Conservation (phyloP, 1,284 basidiomycete species). For the Malassezia pachydermatis region DNA sequence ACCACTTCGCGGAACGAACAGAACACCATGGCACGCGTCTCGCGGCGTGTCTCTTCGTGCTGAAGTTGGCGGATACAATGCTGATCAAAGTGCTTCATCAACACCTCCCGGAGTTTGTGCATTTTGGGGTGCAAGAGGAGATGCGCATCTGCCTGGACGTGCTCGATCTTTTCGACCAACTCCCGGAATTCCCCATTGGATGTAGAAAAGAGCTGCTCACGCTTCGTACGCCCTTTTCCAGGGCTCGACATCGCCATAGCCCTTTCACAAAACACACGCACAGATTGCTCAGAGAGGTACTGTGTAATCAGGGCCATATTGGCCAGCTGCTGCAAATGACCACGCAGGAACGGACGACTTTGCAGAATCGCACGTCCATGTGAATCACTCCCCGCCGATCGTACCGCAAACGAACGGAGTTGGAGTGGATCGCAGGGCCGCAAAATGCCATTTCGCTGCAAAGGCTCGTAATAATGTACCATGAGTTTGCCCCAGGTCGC, state of each 20-base stretch:
- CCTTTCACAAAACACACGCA: conserved; percentile 37
- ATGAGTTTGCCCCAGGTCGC: conserved; percentile 47
- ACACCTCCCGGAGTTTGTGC: conserved; percentile 56
- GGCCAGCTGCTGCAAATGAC: conserved; percentile 23
- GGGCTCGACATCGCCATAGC: conserved; percentile 50
- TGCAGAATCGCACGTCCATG: conserved; percentile 17
- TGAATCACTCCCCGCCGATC: conserved; percentile 18
- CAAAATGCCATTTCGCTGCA: conserved; percentile 29
- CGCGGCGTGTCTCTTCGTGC: conserved; percentile 59
- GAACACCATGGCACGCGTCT: conserved; percentile 88
- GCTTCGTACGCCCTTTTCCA: conserved; percentile 22
- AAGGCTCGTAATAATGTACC: conserved; percentile 30
- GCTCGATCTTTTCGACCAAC: conserved; percentile 59
- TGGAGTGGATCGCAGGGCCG: conserved; percentile 28
- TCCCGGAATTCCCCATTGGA: conserved; percentile 57
- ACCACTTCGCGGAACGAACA: conserved; percentile 78
- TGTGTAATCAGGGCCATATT: conserved; percentile 38
- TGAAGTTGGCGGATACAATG: too few relatives aligned
- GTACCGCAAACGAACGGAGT: conserved; percentile 34
- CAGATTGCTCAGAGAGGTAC: conserved; percentile 62
- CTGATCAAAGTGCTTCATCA: conserved; percentile 51
- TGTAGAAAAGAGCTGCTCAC: conserved; percentile 50
- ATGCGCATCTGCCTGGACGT: conserved; percentile 49
- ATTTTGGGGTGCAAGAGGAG: conserved; percentile 81
- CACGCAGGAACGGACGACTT: conserved; percentile 20